Evolutionary conservation across 108 stramenopile genomes (phyloP).

Genomic region (Skeletonema costatum): DNA sequence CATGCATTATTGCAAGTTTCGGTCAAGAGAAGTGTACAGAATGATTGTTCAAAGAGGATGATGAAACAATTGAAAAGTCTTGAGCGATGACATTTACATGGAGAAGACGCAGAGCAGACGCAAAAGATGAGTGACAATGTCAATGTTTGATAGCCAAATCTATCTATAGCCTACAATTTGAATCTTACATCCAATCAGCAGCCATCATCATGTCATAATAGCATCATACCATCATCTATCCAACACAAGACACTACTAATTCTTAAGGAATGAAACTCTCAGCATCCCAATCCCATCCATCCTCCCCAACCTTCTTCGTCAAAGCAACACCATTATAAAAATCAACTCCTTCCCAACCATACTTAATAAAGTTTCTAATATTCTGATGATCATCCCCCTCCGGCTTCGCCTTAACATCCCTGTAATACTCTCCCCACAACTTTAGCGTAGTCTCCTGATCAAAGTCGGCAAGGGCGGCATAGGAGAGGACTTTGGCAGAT

Average conservation of each 20-base stretch:
- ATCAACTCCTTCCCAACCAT: slow-evolving; percentile 73
- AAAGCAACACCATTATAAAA: slow-evolving; percentile 90
- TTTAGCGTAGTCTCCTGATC: slow-evolving; percentile 84
- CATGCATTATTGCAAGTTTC: too few species aligned
- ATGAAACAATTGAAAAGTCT: too few species aligned
- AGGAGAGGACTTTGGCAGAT: slow-evolving; percentile 80
- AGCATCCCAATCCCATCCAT: slow-evolving; percentile 81
- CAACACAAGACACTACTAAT: slow-evolving; percentile 4
- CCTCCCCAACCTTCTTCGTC: slow-evolving; percentile 77
- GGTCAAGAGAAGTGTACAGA: too few species aligned
- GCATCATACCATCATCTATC: too few species aligned
- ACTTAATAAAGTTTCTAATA: slow-evolving; percentile 87
- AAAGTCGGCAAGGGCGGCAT: slow-evolving; percentile 78
- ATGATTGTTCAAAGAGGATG: too few species aligned
- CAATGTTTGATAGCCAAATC: too few species aligned
- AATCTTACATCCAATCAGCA: too few species aligned
- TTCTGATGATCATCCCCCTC: slow-evolving; percentile 80
- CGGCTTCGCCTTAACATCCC: slow-evolving; percentile 80
- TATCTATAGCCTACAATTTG: too few species aligned
- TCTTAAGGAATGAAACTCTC: slow-evolving; percentile 73
- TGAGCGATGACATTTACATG: too few species aligned
- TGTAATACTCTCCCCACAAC: slow-evolving; percentile 89
- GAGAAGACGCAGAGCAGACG: too few species aligned
- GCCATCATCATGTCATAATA: background rate
- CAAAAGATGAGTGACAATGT: too few species aligned